Evolutionary conservation across 2,329 filamentous ascomycete genomes (phyloP).

Genomic region (Stachybotrys chlorohalonatus): DNA sequence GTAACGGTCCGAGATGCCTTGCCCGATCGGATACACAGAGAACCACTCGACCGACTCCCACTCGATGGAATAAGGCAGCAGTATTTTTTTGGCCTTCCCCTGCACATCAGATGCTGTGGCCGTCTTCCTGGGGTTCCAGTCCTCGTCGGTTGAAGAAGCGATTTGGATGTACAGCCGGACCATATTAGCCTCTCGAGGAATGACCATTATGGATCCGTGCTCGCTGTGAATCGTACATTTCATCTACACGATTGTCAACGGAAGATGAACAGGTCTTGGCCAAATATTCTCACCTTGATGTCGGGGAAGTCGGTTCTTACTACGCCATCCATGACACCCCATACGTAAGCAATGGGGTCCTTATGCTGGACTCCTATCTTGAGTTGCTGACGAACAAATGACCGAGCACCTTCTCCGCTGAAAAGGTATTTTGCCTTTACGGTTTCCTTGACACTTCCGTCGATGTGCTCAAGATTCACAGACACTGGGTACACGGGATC

Average conservation of each 20-base stretch:
- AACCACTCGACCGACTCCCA: slow-evolving; percentile 66
- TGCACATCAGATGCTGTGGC: slow-evolving; percentile 57
- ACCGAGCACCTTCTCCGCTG: slow-evolving; percentile 61
- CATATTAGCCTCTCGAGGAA: slow-evolving; percentile 61
- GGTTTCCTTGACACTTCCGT: slow-evolving; percentile 61
- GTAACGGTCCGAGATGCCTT: slow-evolving; percentile 61
- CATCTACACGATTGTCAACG: slow-evolving; percentile 46
- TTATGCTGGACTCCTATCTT: slow-evolving; percentile 63
- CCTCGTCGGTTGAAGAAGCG: slow-evolving; percentile 48
- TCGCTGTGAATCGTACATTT: slow-evolving; percentile 70
- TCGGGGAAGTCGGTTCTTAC: slow-evolving; percentile 68
- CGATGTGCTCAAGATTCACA: slow-evolving; percentile 67
- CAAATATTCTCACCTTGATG: slow-evolving; percentile 46
- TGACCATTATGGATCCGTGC: slow-evolving; percentile 70
- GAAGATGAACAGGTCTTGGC: background rate
- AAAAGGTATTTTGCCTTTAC: slow-evolving; percentile 63
- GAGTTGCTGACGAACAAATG: slow-evolving; percentile 54
- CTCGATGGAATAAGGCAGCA: slow-evolving; percentile 57
- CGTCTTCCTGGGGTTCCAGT: slow-evolving; percentile 53
- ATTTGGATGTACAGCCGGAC: slow-evolving; percentile 65
- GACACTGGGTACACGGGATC: slow-evolving; percentile 67
- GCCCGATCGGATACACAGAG: slow-evolving; percentile 68
- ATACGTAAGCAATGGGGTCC: slow-evolving; percentile 62
- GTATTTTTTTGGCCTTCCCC: slow-evolving; percentile 53
- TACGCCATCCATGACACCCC: slow-evolving; percentile 69